These are phyloP conservation scores for Blastocystis hominis DNA, from an alignment of 352 stramenopile species.

Conservation along the genomic window DNA sequence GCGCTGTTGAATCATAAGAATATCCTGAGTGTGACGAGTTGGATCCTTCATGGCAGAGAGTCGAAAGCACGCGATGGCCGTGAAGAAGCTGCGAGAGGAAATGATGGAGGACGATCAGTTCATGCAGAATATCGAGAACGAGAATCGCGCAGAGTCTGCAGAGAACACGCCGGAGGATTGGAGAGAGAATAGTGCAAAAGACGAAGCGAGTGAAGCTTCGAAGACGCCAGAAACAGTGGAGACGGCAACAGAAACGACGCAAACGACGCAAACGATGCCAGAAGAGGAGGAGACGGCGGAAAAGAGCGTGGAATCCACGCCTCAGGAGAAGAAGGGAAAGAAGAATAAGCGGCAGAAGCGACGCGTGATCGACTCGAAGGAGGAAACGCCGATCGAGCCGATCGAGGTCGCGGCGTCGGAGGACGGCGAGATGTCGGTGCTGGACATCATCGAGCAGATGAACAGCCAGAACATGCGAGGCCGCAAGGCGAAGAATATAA, in stretches of 20 bases:
- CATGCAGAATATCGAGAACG: not conserved
- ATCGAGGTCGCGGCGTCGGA: not conserved
- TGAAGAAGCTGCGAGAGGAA: conserved; percentile 54
- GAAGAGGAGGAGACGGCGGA: not conserved
- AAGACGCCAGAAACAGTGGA: too few relatives aligned
- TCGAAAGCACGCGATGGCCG: conserved; percentile 58
- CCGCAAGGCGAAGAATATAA: conserved; percentile 37
- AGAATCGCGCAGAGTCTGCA: not conserved
- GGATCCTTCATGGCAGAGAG: conserved; percentile 37
- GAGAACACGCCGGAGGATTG: too few relatives aligned
- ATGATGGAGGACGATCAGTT: conserved; percentile 16
- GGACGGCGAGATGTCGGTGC: conserved; percentile 18
- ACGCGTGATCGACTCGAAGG: not conserved
- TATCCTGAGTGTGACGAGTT: conserved; percentile 62
- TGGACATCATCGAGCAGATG: conserved; percentile 55
- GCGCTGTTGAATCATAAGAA: conserved; percentile 74
- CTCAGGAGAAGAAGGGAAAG: conserved; percentile 17
- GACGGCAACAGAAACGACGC: not conserved
- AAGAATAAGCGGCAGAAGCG: conserved; percentile 19
- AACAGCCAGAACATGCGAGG: conserved; percentile 40
- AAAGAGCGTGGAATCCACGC: not conserved
- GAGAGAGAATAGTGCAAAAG: too few relatives aligned
- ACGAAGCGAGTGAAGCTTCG: too few relatives aligned
- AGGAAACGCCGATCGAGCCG: not conserved
- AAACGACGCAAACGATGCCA: not conserved